Conservation (phyloP, 1,139 yeast genomes). For the Yamadazyma jaroonii region DNA sequence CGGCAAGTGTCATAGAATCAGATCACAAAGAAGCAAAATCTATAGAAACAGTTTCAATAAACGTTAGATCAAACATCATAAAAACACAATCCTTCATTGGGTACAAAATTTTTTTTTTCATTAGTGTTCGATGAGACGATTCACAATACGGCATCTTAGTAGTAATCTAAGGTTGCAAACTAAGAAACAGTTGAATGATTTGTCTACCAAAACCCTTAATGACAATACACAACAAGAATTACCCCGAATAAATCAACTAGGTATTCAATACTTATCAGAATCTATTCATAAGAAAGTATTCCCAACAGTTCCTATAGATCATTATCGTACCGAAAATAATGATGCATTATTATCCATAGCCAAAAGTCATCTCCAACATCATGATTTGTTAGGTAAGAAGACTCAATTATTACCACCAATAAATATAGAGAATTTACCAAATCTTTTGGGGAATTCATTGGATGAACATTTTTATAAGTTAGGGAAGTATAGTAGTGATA, state of each 20-base stretch:
- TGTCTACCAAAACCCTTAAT: too few species aligned
- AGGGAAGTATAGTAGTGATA: conserved; percentile 59
- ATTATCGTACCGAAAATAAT: conserved; percentile 24
- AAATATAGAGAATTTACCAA: conserved; percentile 58
- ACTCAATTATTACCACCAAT: conserved; percentile 68
- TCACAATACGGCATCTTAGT: conserved; percentile 1
- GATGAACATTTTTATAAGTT: conserved; percentile 84
- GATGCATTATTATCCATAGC: conserved; percentile 54
- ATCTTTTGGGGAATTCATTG: conserved; percentile 61
- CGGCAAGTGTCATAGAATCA: background rate
- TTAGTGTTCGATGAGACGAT: background rate
- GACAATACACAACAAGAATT: conserved; percentile 18
- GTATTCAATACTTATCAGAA: conserved; percentile 65
- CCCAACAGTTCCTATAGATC: conserved; percentile 33
- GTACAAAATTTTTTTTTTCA: too few species aligned
- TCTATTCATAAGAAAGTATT: conserved; percentile 61
- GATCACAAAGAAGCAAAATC: background rate
- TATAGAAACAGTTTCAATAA: too few species aligned
- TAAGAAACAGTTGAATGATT: too few species aligned
- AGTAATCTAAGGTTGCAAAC: too few species aligned
- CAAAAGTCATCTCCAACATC: conserved; percentile 55
- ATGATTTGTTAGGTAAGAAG: conserved; percentile 74
- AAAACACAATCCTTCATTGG: too few species aligned
- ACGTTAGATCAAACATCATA: too few species aligned
- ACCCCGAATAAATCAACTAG: conserved; percentile 62